These are phyloP conservation scores for Pseudisothecium myosuroides DNA, from an alignment of 225 moss, liverwort and hornwort species.

Conservation along the genomic window DNA sequence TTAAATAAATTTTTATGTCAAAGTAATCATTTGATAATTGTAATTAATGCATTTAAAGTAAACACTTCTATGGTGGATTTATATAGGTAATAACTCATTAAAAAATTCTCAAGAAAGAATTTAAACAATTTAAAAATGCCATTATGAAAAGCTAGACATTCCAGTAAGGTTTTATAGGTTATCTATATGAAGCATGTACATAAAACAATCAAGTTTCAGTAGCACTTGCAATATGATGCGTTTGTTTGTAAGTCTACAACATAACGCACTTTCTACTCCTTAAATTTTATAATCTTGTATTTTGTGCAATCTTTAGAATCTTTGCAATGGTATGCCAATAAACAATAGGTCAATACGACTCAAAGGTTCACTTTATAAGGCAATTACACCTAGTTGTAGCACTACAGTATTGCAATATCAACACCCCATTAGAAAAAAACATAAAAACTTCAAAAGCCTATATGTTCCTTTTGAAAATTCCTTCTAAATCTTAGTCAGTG, in stretches of 20 bases:
- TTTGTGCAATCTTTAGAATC: neutral
- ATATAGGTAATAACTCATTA: neutral
- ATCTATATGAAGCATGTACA: too few relatives aligned
- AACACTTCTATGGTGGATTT: neutral
- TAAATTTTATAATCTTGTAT: neutral
- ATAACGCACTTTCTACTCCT: too few relatives aligned
- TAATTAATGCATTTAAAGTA: neutral
- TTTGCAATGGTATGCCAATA: neutral
- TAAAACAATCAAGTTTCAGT: neutral
- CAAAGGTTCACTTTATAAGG: neutral
- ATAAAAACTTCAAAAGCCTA: neutral
- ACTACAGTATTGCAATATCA: too few relatives aligned
- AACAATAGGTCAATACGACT: neutral
- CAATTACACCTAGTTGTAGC: too few relatives aligned
- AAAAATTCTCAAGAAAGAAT: neutral
- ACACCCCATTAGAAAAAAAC: neutral
- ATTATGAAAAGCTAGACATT: neutral
- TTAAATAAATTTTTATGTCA: neutral
- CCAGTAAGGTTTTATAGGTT: neutral
- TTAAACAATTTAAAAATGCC: too few relatives aligned
- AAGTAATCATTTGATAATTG: neutral
- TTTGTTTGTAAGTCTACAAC: neutral
- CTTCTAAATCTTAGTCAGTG: neutral
- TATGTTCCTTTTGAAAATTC: neutral
- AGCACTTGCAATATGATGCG: neutral